These are phyloP conservation scores for Raphanus raphanistrum DNA, from an alignment of 345 rosid genomes.

Conservation along the genomic window DNA sequence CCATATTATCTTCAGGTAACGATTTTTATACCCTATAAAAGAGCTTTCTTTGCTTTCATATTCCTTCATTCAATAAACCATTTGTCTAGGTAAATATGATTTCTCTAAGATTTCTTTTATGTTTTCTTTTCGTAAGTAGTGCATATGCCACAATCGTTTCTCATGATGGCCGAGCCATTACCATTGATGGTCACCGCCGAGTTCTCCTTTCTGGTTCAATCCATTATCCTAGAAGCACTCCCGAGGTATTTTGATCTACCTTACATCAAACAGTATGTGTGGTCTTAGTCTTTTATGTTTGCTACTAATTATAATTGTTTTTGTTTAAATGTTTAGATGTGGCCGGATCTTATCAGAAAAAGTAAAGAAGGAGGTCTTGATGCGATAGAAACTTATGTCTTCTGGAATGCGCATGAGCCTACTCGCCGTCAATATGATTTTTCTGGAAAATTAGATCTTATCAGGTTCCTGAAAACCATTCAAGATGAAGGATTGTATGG, in stretches of 20 bases:
- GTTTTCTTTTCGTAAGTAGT: background rate
- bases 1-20: background rate
- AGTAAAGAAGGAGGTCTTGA: background rate
- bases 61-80: background rate
- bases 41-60: background rate
- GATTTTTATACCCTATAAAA: background rate
- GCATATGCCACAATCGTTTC: background rate
- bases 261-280: background rate
- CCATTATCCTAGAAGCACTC: conserved; percentile 49
- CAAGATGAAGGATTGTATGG: no score
- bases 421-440: background rate
- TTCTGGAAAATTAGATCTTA: no score
- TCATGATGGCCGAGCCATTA: conserved; percentile 44
- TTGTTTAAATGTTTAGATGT: background rate
- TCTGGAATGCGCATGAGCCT: background rate
- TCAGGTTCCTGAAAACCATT: no score
- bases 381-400: background rate
- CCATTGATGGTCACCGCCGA: conserved; percentile 51
- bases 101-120: background rate
- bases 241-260: background rate
- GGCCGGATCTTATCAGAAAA: background rate
- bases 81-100: no score
- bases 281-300: background rate
- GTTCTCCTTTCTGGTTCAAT: conserved; percentile 48
- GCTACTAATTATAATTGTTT: background rate